phyloP scores from a whole-genome alignment of 2,329 filamentous ascomycete genomes.

The Xylaria sp. region DNA sequence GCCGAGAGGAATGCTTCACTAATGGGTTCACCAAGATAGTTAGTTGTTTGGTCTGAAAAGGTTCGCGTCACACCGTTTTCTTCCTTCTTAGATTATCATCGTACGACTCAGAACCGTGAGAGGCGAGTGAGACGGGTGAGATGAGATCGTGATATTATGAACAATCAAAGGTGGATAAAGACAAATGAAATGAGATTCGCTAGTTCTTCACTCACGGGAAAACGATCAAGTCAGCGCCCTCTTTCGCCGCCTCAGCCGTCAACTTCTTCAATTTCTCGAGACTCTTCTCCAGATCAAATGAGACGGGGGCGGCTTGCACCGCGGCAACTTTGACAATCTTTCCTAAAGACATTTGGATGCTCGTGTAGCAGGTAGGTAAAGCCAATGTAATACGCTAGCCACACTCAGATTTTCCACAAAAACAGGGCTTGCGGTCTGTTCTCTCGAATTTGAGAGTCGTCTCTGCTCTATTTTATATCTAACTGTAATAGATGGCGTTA shows the following conservation, averaged over 20 bases:
- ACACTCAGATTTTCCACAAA: not conserved
- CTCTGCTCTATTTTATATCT: conserved; percentile 1
- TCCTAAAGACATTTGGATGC: conserved; percentile 22
- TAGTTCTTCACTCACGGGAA: conserved; percentile 45
- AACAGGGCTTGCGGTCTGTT: too few species aligned
- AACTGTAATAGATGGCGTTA: not conserved
- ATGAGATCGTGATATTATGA: not conserved
- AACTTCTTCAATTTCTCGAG: conserved; percentile 44
- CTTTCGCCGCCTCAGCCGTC: conserved; percentile 43
- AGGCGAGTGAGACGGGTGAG: not conserved
- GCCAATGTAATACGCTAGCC: not conserved
- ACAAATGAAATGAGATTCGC: not conserved
- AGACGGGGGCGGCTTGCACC: conserved; percentile 48
- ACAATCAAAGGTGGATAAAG: not conserved
- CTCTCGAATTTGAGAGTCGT: too few species aligned
- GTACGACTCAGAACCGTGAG: not conserved
- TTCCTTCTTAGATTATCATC: not conserved
- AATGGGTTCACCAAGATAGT: not conserved
- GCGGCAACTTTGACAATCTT: conserved; percentile 46
- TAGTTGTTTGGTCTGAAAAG: not conserved
- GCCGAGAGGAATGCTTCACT: conserved; percentile 50
- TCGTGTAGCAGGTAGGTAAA: not conserved
- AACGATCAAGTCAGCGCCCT: conserved; percentile 47
- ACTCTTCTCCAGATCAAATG: conserved; percentile 46
- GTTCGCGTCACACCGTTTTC: not conserved